These are phyloP conservation scores for Batrachochytrium dendrobatidis DNA, from an alignment of 371 early-diverging fungal genomes.

Conservation along the genomic window DNA sequence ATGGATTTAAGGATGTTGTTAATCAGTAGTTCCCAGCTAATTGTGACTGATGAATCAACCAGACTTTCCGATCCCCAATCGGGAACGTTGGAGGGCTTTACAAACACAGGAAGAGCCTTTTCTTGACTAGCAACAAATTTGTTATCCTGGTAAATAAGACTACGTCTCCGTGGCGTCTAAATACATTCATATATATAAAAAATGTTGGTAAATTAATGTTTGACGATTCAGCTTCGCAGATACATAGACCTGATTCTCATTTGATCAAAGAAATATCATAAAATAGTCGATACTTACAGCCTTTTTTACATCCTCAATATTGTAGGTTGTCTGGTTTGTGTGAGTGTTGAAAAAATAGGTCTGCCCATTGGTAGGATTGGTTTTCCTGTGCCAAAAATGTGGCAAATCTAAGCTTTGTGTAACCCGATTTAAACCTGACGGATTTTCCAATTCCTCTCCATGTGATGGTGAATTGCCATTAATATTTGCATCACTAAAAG, in stretches of 20 bases:
- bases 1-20: slow-evolving; percentile 59
- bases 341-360: slow-evolving; percentile 65
- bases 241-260: no score
- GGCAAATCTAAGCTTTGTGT: slow-evolving; percentile 32
- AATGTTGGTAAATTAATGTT: no score
- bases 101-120: slow-evolving; percentile 22
- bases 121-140: neutral
- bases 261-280: no score
- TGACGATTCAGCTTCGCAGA: no score
- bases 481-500: neutral
- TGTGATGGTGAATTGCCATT: no score
- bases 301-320: slow-evolving; percentile 30
- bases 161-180: slow-evolving; percentile 1
- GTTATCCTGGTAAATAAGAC: slow-evolving; percentile 5
- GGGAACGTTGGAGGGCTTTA: slow-evolving; percentile 13
- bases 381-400: slow-evolving; percentile 52
- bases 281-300: slow-evolving; percentile 16
- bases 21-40: slow-evolving; percentile 61
- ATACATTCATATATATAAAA: neutral
- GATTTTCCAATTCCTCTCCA: neutral
- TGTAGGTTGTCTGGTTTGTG: slow-evolving; percentile 64
- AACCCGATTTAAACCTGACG: neutral
- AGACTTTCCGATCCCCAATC: slow-evolving; percentile 27
- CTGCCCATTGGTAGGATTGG: slow-evolving; percentile 49
- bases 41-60: slow-evolving; percentile 7